Conservation (phyloP, 2,329 filamentous ascomycete species). For the Fusarium brevicatenulatum region DNA sequence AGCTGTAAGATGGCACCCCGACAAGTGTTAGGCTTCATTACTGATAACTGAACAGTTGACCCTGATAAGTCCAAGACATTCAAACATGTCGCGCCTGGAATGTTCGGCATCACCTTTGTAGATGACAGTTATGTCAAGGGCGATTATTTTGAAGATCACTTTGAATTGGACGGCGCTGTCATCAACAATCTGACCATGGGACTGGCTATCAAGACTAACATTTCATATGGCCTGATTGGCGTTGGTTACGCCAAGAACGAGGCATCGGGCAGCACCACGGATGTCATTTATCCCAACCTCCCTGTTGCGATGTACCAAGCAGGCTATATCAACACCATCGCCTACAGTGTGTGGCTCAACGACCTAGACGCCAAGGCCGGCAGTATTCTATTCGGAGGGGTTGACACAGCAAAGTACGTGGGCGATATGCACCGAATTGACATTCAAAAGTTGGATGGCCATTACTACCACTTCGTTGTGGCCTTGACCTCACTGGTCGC, state of each 20-base stretch:
- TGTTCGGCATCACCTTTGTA: constrained; percentile 70
- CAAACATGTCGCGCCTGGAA: constrained; percentile 51
- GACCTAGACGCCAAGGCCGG: constrained; percentile 70
- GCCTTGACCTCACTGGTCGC: constrained; percentile 60
- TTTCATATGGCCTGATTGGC: constrained; percentile 67
- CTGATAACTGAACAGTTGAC: constrained; percentile 55
- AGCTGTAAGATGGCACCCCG: constrained; percentile 54
- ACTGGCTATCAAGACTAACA: constrained; percentile 63
- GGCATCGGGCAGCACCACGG: constrained; percentile 49
- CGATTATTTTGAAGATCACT: constrained; percentile 68
- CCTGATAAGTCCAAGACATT: constrained; percentile 59
- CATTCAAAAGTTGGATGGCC: constrained; percentile 56
- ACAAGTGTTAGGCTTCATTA: neutral
- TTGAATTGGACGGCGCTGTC: constrained; percentile 62
- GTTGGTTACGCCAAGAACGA: constrained; percentile 69
- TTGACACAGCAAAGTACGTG: constrained; percentile 78
- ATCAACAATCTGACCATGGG: constrained; percentile 69
- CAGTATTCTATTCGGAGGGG: constrained; percentile 81
- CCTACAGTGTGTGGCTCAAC: constrained; percentile 77
- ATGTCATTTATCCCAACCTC: constrained; percentile 64
- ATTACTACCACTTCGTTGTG: constrained; percentile 60
- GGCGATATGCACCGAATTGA: constrained; percentile 71
- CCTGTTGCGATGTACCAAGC: constrained; percentile 71
- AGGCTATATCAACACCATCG: constrained; percentile 71
- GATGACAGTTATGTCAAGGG: constrained; percentile 66